Percentiles rank a stretch among this genome's conserved stretches.
Conservation (phyloP, 441 rosid genomes). For the Capsella rubella region DNA sequence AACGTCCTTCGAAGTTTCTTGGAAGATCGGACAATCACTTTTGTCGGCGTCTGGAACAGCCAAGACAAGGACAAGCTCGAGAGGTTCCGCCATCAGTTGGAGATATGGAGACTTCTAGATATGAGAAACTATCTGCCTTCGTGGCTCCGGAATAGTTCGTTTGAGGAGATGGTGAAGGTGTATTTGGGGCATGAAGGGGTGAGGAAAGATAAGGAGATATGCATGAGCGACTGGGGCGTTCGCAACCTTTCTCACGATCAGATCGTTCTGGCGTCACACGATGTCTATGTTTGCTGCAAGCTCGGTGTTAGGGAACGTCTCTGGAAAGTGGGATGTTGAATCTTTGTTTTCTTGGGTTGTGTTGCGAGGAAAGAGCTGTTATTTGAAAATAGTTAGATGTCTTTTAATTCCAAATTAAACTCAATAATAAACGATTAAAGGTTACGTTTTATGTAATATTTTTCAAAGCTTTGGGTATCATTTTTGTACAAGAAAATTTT, state of each 20-base stretch:
- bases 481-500: no score
- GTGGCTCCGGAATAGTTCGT: not conserved
- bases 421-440: not conserved
- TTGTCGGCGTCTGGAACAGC: constrained; percentile 4
- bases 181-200: constrained; percentile 3
- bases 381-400: not conserved
- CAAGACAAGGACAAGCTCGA: constrained; percentile 6
- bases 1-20: constrained; percentile 1
- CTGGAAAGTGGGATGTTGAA: not conserved
- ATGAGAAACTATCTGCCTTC: not conserved
- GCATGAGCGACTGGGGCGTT: constrained; percentile 19
- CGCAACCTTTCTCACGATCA: not conserved
- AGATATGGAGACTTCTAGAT: constrained; percentile 16
- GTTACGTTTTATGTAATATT: no score
- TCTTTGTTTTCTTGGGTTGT: not conserved
- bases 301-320: not conserved
- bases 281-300: constrained; percentile 19
- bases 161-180: constrained; percentile 6
- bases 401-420: not conserved
- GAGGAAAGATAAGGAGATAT: not conserved
- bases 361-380: not conserved
- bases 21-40: not conserved
- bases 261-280: not conserved
- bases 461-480: no score
- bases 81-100: not conserved